Evolutionary conservation across 768 basidiomycete species (phyloP).

Genomic region (Boletus sp.): DNA sequence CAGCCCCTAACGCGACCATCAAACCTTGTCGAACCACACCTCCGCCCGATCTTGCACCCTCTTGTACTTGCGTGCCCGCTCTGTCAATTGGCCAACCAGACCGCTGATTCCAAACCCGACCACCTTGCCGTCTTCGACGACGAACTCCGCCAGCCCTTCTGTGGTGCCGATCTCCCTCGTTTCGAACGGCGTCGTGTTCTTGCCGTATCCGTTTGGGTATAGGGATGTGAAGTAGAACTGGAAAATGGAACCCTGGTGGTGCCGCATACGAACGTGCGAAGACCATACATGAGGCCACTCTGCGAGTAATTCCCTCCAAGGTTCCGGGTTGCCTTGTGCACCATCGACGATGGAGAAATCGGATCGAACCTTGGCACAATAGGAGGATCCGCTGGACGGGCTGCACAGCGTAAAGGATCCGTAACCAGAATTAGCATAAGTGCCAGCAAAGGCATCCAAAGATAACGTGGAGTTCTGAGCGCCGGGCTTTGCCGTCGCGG

Average conservation of each 20-base stretch:
- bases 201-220: conserved; percentile 39
- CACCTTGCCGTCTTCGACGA: conserved; percentile 25
- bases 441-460: conserved; percentile 34
- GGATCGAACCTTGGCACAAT: conserved; percentile 23
- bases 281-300: conserved; percentile 35
- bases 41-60: conserved; percentile 27
- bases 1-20: neutral
- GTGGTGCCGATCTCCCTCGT: conserved; percentile 2
- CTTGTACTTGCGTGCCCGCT: conserved; percentile 17
- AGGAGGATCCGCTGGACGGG: conserved; percentile 18
- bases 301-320: conserved; percentile 24
- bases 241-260: conserved; percentile 20
- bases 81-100: conserved; percentile 12
- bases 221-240: conserved; percentile 21
- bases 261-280: conserved; percentile 36
- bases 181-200: conserved; percentile 33
- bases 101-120: conserved; percentile 29
- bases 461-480: neutral
- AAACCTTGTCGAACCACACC: conserved; percentile 30
- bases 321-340: neutral
- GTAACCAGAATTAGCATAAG: conserved; percentile 38
- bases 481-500: neutral
- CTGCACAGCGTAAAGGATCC: conserved; percentile 37
- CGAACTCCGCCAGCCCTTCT: conserved; percentile 18
- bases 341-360: conserved; percentile 30